Evolutionary conservation across 495 filamentous ascomycete genomes (phyloP), one percentile per base, ranked within the genome.

Genomic region (Lasiosphaeriaceae sp.): DNA sequence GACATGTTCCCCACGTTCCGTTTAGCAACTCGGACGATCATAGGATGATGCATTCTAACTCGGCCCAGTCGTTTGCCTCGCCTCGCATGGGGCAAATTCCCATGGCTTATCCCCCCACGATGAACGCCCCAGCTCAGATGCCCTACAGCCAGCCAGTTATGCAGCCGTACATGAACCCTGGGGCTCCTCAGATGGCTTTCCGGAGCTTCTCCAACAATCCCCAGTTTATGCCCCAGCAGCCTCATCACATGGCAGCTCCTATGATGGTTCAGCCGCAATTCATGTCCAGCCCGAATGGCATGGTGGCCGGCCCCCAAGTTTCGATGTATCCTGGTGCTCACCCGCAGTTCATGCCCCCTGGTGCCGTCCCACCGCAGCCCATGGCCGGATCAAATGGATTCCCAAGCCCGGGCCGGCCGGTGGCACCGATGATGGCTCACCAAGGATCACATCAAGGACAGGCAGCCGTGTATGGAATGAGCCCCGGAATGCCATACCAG

Each of bases 251-350:
- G 66, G 86, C 82, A 26, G 74, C 74, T 5, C 86, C 86, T 1
- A 87, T 93, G 80, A 92, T 94, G 89, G 85, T 90, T 57, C 89
- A 87, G 64, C 86, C 86, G 45, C 83, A 84, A 29, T 88, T 87
- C 50, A 73, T 79, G 50, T 54, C 64, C 12, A 17, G 5, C 1
- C 75, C 77, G 4, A 76, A 79, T 39, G 78, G 78, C 12, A 82
- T 83, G 84, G 75, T 84, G 41, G 77, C 80, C 26, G 83, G 76
- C 46, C 85, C 84, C 24, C 86, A 87, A 64, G 86, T 92, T 79
- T 83, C 80, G 37, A 87, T 91, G 70, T 87, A 90, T 47, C 81
- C 87, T 12, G 83, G 79, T 9, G 77, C 73, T 24, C 72, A 75
- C 31, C 66, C 71, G 26, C 86, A 87, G 50, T 87, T 79, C 74